Percentiles rank a stretch among this genome's conserved stretches.
Evolutionary conservation across 1,284 basidiomycete species (phyloP).

Genomic region (Ganoderma multipileum): DNA sequence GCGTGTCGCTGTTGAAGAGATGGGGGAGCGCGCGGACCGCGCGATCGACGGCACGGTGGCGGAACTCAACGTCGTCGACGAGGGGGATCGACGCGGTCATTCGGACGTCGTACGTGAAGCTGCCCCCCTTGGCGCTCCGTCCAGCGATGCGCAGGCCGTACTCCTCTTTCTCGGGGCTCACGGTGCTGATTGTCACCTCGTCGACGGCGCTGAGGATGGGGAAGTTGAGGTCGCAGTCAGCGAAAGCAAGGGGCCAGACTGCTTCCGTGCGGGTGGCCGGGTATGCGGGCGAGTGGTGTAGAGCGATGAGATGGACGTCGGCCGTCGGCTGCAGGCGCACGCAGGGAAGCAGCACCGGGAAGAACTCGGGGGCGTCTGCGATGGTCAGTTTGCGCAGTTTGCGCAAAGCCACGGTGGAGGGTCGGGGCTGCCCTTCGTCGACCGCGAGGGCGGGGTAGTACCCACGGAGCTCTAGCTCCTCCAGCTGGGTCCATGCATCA

Average conservation of each 20-base stretch:
- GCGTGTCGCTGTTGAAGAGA: neutral
- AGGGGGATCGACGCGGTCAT: neutral
- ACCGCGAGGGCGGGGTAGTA: neutral
- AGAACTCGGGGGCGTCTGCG: neutral
- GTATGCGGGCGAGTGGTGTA: neutral
- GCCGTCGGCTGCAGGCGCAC: neutral
- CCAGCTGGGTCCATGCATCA: neutral
- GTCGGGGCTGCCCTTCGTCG: neutral
- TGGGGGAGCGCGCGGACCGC: neutral
- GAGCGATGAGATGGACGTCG: conserved; percentile 1
- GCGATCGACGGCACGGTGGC: neutral
- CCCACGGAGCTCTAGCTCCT: neutral
- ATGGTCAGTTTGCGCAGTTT: neutral
- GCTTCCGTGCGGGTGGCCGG: neutral
- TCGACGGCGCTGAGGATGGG: neutral
- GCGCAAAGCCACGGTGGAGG: neutral
- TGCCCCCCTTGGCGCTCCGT: neutral
- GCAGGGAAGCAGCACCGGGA: neutral
- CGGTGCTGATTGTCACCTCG: neutral
- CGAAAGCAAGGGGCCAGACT: neutral
- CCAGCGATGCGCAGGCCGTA: neutral
- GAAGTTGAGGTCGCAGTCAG: neutral
- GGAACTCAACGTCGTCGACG: neutral
- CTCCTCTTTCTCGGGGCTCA: neutral
- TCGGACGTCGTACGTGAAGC: neutral